Percentiles rank a stretch among this genome's conserved stretches.
Conservation (phyloP, 495 filamentous ascomycete genomes). For the Aeminium ludgeri region DNA sequence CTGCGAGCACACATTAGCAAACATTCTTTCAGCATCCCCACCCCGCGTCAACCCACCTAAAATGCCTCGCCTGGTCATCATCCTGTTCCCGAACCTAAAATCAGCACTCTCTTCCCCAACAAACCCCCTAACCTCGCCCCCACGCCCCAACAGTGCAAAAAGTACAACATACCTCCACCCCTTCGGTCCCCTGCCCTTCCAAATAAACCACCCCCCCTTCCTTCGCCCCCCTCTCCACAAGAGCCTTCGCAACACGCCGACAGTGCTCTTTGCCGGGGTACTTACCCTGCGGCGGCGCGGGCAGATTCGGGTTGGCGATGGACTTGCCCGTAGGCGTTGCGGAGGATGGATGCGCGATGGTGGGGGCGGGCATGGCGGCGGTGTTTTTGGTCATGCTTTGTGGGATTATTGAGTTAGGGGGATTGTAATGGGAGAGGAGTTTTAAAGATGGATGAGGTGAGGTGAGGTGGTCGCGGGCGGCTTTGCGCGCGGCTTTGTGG, state of each 20-base stretch:
- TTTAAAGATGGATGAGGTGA: no score
- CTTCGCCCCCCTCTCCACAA: constrained; percentile 41
- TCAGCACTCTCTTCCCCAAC: neutral
- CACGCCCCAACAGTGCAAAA: no score
- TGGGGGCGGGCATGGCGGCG: no score
- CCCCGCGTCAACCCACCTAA: constrained; percentile 39
- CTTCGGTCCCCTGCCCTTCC: constrained; percentile 56
- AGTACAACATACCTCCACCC: constrained; percentile 20
- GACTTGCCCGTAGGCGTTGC: constrained; percentile 4
- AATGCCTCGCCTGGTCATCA: constrained; percentile 59
- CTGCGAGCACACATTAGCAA: constrained; percentile 23
- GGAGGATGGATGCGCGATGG: no score
- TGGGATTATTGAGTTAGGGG: no score
- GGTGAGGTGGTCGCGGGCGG: no score
- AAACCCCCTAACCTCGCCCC: neutral
- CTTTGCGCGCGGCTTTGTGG: no score
- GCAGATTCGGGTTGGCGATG: constrained; percentile 14
- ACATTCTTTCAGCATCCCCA: constrained; percentile 3
- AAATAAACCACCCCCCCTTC: constrained; percentile 62
- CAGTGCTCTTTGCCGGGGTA: constrained; percentile 94
- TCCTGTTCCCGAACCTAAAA: constrained; percentile 43
- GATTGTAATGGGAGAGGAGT: no score
- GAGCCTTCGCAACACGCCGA: constrained; percentile 59
- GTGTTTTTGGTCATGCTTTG: no score
- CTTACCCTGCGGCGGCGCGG: constrained; percentile 35